A percentile compares a stretch with the other conserved stretches of the same genome.
Conservation (phyloP, 768 basidiomycete genomes). For the Gelatoporia subvermispora region DNA sequence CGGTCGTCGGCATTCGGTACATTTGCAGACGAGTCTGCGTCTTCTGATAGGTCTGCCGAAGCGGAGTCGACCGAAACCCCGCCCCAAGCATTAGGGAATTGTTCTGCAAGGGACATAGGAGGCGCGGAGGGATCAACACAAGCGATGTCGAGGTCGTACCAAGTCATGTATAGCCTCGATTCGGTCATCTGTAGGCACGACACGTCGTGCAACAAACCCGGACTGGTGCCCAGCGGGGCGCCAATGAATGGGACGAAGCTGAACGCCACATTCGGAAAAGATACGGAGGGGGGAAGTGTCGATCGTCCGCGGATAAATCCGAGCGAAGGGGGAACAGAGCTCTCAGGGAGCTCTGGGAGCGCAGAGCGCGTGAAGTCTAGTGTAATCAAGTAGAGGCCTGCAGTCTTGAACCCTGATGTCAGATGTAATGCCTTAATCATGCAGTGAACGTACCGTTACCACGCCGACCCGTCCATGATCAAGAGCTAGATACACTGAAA, state of each 20-base stretch:
- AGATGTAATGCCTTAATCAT: not conserved
- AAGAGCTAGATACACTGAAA: conserved; percentile 23
- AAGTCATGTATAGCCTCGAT: conserved; percentile 21
- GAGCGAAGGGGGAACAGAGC: not conserved
- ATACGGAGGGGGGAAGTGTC: conserved; percentile 4
- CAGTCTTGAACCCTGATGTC: conserved; percentile 11
- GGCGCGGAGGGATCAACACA: not conserved
- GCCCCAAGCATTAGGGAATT: not conserved
- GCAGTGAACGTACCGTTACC: conserved; percentile 18
- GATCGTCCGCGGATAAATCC: conserved; percentile 1
- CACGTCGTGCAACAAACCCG: conserved; percentile 9
- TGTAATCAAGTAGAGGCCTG: conserved; percentile 21
- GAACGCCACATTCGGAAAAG: conserved; percentile 13
- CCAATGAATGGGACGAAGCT: conserved; percentile 9
- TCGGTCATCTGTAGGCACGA: conserved; percentile 26
- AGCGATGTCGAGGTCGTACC: conserved; percentile 8
- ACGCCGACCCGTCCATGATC: conserved; percentile 23
- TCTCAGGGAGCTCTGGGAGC: conserved; percentile 8
- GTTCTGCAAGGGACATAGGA: not conserved
- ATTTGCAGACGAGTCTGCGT: not conserved
- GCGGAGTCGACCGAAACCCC: not conserved
- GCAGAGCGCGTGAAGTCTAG: conserved; percentile 16
- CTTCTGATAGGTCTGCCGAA: not conserved
- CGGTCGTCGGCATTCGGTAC: too few relatives aligned
- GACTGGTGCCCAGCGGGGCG: not conserved